A percentile compares a stretch with the other conserved stretches of the same genome.
phyloP scores from a whole-genome alignment of 139 green algal species.

The Microglena sp. region DNA sequence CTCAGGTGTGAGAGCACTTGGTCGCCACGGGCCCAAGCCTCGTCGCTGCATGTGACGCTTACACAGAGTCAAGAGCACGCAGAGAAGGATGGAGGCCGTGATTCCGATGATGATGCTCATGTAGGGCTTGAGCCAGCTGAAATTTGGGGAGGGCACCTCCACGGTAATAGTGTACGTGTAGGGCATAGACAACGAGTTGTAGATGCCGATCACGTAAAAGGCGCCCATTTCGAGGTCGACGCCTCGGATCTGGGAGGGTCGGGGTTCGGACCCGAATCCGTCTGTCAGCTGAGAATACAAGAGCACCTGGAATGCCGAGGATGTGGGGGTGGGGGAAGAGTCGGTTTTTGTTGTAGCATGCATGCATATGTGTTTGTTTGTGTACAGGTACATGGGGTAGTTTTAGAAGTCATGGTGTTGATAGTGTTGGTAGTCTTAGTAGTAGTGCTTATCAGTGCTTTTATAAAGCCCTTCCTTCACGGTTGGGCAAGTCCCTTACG shows the following conservation, averaged over 20 bases:
- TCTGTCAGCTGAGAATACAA: too few species aligned
- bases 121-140: constrained; percentile 43
- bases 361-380: too few species aligned
- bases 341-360: too few species aligned
- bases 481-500: too few species aligned
- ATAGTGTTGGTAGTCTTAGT: too few species aligned
- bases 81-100: constrained; percentile 39
- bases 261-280: too few species aligned
- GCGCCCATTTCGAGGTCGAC: constrained; percentile 8
- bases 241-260: constrained; percentile 9
- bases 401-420: too few species aligned
- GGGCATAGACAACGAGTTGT: constrained; percentile 14
- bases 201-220: constrained; percentile 27
- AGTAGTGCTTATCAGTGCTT: too few species aligned
- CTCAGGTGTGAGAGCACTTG: neutral
- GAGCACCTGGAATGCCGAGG: too few species aligned
- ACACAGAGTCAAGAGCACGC: constrained; percentile 37
- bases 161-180: constrained; percentile 17
- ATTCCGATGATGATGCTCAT: constrained; percentile 54
- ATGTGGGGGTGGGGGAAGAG: too few species aligned
- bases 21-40: constrained; percentile 11
- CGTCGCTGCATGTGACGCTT: constrained; percentile 28
- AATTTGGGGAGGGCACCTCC: neutral
- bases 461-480: too few species aligned
- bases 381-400: too few species aligned